Evolutionary conservation across 805 yeast species (phyloP).

Genomic region (Pichia heedii): DNA sequence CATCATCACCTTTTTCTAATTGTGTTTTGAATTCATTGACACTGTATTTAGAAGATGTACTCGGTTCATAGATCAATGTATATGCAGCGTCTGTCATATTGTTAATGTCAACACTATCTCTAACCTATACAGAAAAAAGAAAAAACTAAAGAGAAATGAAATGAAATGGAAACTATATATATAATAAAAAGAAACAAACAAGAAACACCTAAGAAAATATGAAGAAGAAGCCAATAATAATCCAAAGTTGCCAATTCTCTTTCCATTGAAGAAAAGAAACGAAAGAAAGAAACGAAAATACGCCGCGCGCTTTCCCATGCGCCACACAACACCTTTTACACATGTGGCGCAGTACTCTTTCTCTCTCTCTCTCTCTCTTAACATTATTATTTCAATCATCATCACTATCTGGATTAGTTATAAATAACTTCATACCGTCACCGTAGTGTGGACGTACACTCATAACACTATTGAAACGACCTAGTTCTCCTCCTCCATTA

Average conservation of each 20-base stretch:
- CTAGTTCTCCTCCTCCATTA: constrained; percentile 13
- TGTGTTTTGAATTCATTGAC: constrained; percentile 65
- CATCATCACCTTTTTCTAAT: constrained; percentile 86
- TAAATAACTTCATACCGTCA: constrained; percentile 26
- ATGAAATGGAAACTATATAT: neutral
- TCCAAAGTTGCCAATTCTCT: too few species aligned
- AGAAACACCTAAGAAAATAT: too few species aligned
- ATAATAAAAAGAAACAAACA: too few species aligned
- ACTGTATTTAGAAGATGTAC: constrained; percentile 52
- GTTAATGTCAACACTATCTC: neutral
- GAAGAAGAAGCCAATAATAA: too few species aligned
- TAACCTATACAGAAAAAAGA: neutral
- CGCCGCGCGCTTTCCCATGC: too few species aligned
- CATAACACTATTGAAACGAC: constrained; percentile 28
- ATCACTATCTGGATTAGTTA: constrained; percentile 53
- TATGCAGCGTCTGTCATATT: constrained; percentile 10
- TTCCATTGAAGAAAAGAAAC: too few species aligned
- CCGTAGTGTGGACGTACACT: constrained; percentile 11
- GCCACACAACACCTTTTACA: too few species aligned
- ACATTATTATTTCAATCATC: constrained; percentile 25
- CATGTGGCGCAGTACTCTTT: too few species aligned
- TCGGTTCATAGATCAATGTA: constrained; percentile 32
- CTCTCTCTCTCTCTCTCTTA: too few species aligned
- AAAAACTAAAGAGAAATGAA: neutral
- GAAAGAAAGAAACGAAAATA: too few species aligned